Conservation (phyloP, 768 basidiomycete genomes). For the Auricularia heimuer region DNA sequence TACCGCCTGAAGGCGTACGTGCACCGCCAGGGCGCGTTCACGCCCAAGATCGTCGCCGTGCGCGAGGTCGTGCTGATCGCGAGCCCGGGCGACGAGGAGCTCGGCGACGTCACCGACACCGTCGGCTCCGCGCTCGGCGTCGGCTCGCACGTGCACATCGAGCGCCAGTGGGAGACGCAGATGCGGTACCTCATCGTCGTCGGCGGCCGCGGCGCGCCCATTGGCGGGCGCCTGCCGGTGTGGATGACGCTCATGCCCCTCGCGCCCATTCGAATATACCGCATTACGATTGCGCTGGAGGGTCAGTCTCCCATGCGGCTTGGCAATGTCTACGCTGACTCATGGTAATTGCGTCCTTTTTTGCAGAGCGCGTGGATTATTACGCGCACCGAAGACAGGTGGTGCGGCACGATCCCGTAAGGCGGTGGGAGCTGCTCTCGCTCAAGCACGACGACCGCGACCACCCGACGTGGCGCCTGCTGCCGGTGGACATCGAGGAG, state of each 20-base stretch:
- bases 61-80: slow-evolving; percentile 70
- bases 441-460: slow-evolving; percentile 41
- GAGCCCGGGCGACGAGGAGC: slow-evolving; percentile 70
- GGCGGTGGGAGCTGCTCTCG: slow-evolving; percentile 49
- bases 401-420: slow-evolving; percentile 57
- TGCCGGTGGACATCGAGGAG: slow-evolving; percentile 55
- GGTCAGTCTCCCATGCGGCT: slow-evolving; percentile 37
- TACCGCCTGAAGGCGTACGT: slow-evolving; percentile 80
- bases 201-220: slow-evolving; percentile 63
- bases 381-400: slow-evolving; percentile 57
- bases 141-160: slow-evolving; percentile 56
- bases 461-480: slow-evolving; percentile 66
- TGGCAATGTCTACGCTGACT: neutral
- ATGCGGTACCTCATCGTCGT: slow-evolving; percentile 71
- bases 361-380: slow-evolving; percentile 72
- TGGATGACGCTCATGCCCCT: slow-evolving; percentile 75
- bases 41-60: slow-evolving; percentile 52
- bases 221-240: slow-evolving; percentile 76
- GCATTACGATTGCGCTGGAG: slow-evolving; percentile 66
- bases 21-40: slow-evolving; percentile 76
- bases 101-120: slow-evolving; percentile 48
- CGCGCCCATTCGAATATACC: slow-evolving; percentile 71
- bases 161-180: slow-evolving; percentile 86
- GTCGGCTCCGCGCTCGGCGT: neutral
- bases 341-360: neutral